Base-by-base conservation (phyloP, 257 asterid genomes). In the Anisodus acutangulus region DNA sequence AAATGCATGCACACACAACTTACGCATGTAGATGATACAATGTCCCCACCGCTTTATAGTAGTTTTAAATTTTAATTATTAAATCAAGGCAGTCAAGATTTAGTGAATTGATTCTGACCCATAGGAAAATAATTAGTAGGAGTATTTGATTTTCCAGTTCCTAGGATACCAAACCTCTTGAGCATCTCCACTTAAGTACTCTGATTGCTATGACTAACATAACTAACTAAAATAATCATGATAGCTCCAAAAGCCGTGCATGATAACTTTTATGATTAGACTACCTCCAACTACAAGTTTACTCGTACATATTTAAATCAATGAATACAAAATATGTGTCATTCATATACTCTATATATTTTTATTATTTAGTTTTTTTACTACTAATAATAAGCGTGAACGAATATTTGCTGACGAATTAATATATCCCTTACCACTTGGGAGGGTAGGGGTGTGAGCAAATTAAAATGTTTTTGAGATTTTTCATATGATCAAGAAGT, bases 121-220 rank as follows among this genome's bases (percentile, higher is more conserved):
- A 31, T 41, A 69, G 6, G 6, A 62, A 37, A 37, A 31, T 31
- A 31, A 31, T 31, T 31, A 31, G 35, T 31, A 12, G 6, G 39
- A 39, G 3, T 37, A 26, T 76, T 35, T 79, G 57, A 43, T 17
- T 5, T 78, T 54, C 22, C 59, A 76, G 69, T 80, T 67, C 63
- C 83, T 66, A 53, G 80, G 59, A 79, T 85, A 67, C 85, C 53
- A 83, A 83, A 57, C 57, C 71, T 83, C 51, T 69, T n/a, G 83
- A 80, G 43, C 43, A 83, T 8, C 79, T 55, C 15, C 84, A 83
- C 81, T 57, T 45, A 43, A 66, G 2, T 49, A 22, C 19, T 86
- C 83, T 59, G 66, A 74, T 59, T 76, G 16, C 13, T 54, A 53
- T 19, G 58, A 69, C 8, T 47, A 51, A 19, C 84, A 31, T 22